Conservation (phyloP, 192 early-diverging fungal genomes). For the Geosiphon pyriformis region DNA sequence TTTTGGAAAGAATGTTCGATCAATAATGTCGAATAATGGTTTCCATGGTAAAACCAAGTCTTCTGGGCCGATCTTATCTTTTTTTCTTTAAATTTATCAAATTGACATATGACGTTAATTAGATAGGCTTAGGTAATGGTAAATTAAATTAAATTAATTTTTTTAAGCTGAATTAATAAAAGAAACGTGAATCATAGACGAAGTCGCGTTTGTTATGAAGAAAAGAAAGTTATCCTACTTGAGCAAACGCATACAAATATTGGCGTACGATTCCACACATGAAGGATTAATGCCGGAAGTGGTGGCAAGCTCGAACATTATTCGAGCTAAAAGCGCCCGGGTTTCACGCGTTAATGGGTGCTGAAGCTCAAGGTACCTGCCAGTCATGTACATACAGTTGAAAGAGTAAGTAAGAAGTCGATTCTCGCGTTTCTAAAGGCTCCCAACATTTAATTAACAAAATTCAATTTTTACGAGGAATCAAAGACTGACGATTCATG, state of each 20-base stretch:
- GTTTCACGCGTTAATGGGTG: slow-evolving; percentile 50
- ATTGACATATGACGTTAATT: no score
- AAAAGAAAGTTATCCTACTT: slow-evolving; percentile 44
- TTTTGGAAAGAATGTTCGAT: slow-evolving; percentile 57
- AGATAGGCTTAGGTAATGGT: no score
- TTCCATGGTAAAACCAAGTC: slow-evolving; percentile 71
- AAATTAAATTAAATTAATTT: background rate
- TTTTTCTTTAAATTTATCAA: slow-evolving; percentile 53
- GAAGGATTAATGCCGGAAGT: slow-evolving; percentile 63
- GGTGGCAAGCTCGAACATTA: slow-evolving; percentile 61
- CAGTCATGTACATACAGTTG: no score
- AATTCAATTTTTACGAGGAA: no score
- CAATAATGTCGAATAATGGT: slow-evolving; percentile 61
- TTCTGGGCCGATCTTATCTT: slow-evolving; percentile 54
- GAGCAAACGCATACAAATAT: slow-evolving; percentile 55
- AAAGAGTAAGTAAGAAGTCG: no score
- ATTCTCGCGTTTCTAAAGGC: no score
- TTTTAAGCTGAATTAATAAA: no score
- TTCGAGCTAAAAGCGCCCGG: slow-evolving; percentile 47
- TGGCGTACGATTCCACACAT: slow-evolving; percentile 58
- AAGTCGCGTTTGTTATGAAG: no score
- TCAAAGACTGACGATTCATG: no score
- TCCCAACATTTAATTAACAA: no score
- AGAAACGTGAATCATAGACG: no score
- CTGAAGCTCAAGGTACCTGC: slow-evolving; percentile 62